Evolutionary conservation across 2,329 filamentous ascomycete species (phyloP).

Genomic region (Dendrostoma leiphaemia): DNA sequence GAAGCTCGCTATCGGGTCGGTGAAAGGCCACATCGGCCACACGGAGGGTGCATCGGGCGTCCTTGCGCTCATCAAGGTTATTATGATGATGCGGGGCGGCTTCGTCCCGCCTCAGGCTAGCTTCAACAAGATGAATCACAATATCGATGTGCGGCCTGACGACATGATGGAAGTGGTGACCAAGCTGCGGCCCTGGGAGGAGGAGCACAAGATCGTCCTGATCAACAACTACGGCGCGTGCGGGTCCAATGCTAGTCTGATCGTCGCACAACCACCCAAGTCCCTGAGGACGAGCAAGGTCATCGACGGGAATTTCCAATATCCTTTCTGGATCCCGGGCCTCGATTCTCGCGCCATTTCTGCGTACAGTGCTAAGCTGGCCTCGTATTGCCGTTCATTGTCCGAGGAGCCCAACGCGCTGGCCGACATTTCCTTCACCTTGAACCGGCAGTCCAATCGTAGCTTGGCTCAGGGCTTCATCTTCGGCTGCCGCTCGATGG

Average conservation of each 20-base stretch:
- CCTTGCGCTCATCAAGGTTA: constrained; percentile 38
- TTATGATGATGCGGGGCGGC: constrained; percentile 43
- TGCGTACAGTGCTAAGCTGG: background rate
- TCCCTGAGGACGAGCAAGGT: constrained; percentile 44
- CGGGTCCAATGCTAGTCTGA: constrained; percentile 57
- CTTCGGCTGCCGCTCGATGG: constrained; percentile 26
- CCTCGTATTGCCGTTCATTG: background rate
- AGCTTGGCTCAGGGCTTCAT: constrained; percentile 22
- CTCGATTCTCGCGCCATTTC: background rate
- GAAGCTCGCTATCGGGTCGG: background rate
- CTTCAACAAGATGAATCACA: constrained; percentile 42
- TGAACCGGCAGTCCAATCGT: constrained; percentile 29
- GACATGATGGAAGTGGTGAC: constrained; percentile 18
- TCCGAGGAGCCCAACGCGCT: background rate
- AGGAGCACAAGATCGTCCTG: background rate
- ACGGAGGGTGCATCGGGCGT: constrained; percentile 41
- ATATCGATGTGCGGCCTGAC: constrained; percentile 32
- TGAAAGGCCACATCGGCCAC: constrained; percentile 42
- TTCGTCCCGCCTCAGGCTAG: constrained; percentile 45
- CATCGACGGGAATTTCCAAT: constrained; percentile 20
- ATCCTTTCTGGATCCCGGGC: constrained; percentile 2
- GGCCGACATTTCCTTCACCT: constrained; percentile 30
- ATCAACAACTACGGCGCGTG: constrained; percentile 54
- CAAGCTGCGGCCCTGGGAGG: background rate
- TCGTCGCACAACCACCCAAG: too few species aligned